These are phyloP conservation scores for Mycena crocata DNA, from an alignment of 768 basidiomycete genomes.

Conservation along the genomic window DNA sequence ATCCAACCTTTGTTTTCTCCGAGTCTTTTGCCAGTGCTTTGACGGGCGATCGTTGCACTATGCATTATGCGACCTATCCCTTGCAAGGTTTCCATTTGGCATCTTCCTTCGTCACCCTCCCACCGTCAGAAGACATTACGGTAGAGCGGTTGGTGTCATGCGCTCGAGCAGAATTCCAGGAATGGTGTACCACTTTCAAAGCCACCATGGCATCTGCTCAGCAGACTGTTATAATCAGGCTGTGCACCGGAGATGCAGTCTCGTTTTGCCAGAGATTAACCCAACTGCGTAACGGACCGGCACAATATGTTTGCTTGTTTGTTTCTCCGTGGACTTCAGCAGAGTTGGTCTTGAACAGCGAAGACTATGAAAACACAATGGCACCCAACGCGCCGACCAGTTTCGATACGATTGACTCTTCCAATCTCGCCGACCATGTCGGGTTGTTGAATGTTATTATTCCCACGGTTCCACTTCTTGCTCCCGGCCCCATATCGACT, in stretches of 20 bases:
- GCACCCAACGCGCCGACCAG: constrained; percentile 38
- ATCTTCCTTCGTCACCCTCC: constrained; percentile 32
- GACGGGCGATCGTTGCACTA: constrained; percentile 42
- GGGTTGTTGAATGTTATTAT: constrained; percentile 54
- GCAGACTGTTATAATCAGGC: constrained; percentile 35
- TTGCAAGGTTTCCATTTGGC: constrained; percentile 48
- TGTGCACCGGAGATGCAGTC: constrained; percentile 43
- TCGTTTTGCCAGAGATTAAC: constrained; percentile 42
- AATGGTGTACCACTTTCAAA: constrained; percentile 46
- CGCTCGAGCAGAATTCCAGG: constrained; percentile 38
- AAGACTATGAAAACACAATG: constrained; percentile 37
- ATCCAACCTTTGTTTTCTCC: constrained; percentile 49
- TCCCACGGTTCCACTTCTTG: constrained; percentile 44
- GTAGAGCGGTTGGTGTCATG: constrained; percentile 33
- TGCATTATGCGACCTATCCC: constrained; percentile 51
- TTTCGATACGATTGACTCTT: constrained; percentile 56
- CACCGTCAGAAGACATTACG: constrained; percentile 3
- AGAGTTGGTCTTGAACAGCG: constrained; percentile 42
- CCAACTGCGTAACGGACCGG: constrained; percentile 1
- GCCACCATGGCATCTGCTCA: constrained; percentile 21
- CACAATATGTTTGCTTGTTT: constrained; percentile 16
- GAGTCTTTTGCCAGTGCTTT: constrained; percentile 30
- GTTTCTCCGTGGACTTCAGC: constrained; percentile 40
- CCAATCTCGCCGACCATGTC: constrained; percentile 52
- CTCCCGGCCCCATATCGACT: constrained; percentile 34